These are phyloP conservation scores for Candida ulmi DNA, from an alignment of 805 yeast genomes.

Conservation along the genomic window DNA sequence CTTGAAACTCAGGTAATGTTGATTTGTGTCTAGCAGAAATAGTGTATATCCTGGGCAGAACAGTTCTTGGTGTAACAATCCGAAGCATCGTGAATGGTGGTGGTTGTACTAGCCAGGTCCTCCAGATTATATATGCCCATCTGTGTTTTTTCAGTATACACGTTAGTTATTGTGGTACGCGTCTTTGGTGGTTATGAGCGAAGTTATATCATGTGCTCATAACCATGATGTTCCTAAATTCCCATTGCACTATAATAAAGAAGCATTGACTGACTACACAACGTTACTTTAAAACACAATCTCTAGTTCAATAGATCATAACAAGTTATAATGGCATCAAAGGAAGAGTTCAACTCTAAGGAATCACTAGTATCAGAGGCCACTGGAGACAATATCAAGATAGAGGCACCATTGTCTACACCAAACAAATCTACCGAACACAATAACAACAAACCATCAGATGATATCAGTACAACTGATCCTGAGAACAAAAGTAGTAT, in stretches of 20 bases:
- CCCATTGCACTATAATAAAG: too few species aligned
- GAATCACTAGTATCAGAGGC: neutral
- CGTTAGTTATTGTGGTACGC: too few species aligned
- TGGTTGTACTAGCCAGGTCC: too few species aligned
- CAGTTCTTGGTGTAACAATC: neutral
- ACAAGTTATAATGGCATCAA: neutral
- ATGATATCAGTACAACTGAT: too few species aligned
- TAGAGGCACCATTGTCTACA: constrained; percentile 7
- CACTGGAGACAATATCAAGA: neutral
- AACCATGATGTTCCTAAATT: neutral
- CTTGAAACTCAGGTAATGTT: neutral
- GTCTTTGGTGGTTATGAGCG: too few species aligned
- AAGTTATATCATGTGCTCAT: neutral
- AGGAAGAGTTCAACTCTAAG: neutral
- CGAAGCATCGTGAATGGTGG: too few species aligned
- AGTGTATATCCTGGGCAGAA: neutral
- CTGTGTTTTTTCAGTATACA: too few species aligned
- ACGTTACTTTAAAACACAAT: too few species aligned
- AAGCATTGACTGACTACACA: too few species aligned
- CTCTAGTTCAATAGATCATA: too few species aligned
- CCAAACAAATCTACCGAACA: constrained; percentile 1
- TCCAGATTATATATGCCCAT: too few species aligned
- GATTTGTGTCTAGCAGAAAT: neutral
- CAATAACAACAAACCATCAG: neutral
- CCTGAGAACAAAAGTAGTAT: constrained; percentile 1